Conservation (phyloP, 169 alveolate genomes). For the Eimeria maxima region DNA sequence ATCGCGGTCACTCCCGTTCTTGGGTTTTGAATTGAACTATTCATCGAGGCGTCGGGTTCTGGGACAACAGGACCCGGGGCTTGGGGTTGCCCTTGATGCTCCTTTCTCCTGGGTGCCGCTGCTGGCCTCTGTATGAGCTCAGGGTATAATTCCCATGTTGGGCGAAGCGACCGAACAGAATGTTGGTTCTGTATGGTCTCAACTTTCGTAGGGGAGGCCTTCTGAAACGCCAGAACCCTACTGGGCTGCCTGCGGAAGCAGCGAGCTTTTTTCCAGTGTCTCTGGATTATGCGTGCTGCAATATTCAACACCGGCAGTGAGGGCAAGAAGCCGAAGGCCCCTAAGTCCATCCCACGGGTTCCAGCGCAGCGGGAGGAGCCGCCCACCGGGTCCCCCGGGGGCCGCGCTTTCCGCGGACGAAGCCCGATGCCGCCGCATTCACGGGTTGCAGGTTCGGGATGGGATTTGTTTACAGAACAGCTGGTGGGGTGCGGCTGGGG, state of each 20-base stretch:
- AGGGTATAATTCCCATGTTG: background rate
- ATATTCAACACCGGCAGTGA: slow-evolving; percentile 33
- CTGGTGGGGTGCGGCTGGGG: slow-evolving; percentile 11
- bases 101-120: background rate
- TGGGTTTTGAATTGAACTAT: background rate
- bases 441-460: background rate
- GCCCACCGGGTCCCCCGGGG: background rate
- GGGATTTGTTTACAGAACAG: background rate
- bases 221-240: background rate
- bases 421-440: background rate
- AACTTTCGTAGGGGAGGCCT: background rate
- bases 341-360: background rate
- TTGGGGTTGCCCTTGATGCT: background rate
- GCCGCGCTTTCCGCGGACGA: background rate
- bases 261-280: slow-evolving; percentile 37
- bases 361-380: background rate
- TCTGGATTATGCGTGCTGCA: slow-evolving; percentile 57
- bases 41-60: background rate
- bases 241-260: background rate
- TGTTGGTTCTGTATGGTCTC: background rate
- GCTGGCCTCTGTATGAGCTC: background rate
- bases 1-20: background rate
- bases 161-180: background rate
- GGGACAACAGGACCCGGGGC: background rate
- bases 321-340: background rate